Base-by-base conservation (phyloP, 2,329 filamentous ascomycete species). In the Pseudogymnoascus sp. region DNA sequence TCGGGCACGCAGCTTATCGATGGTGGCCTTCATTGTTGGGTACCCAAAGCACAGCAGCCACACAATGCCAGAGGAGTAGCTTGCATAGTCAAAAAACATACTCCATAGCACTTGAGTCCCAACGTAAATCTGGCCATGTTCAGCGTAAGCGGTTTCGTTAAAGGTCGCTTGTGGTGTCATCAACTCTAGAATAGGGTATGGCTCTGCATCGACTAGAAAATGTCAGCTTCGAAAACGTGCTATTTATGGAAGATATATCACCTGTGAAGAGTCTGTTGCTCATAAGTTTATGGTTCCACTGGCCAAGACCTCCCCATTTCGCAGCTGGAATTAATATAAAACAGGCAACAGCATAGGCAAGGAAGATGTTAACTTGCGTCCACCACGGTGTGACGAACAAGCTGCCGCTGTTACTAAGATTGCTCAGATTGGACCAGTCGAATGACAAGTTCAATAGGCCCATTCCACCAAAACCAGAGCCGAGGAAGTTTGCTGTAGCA, bases 391-490 rank as follows among this genome's bases (percentile, higher is more conserved):
- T 82, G 35, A 84, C 74, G 66, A 86, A 81, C 61, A 83, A 71
- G 59, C 78, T 83, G 10, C 75, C 77, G 46, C 77, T 76, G 26
- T 67, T 63, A 31, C 65, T 67, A 26, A 71, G 64, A 64, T 79
- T 80, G n/a, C 79, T 78, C 61, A 87, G 80, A 65, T 82, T 86
- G 2, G 83, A 84, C 84, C 84, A 87, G 67, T 87, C 81, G 16
- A 87, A 73, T 1, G 80, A 81, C 1, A 86, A 73, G 64, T 86
- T 87, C 38, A 87, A 72, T 64, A 86, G 80, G 0, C 83, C 84
- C 81, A 86, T 85, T 4, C 84, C 84, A 3, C 84, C 84, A n/a
- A 85, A 78, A 0, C 84, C 84, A 4, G 81, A 79, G 1, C 84
- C 84, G 16, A 87, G 74, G 67, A 86, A 87, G 68, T 86, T 87